Conservation (phyloP, 805 yeast genomes). For the Yamadazyma endophytica region DNA sequence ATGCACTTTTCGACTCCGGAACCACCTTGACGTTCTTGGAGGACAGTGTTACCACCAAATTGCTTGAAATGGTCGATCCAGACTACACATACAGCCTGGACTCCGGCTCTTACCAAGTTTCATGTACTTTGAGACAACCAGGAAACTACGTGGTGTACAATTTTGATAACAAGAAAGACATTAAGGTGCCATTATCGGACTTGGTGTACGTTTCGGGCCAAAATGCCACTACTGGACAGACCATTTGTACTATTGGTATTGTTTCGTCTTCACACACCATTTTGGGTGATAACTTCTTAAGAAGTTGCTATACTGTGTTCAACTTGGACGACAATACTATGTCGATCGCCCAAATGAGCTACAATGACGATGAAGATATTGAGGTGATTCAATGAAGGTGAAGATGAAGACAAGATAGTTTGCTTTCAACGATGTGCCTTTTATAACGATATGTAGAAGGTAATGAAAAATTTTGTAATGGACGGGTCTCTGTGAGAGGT, state of each 20-base stretch:
- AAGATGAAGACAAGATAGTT: no score
- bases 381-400: conserved; percentile 9
- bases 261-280: conserved; percentile 7
- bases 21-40: conserved; percentile 17
- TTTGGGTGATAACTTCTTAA: conserved; percentile 64
- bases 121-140: conserved; percentile 10
- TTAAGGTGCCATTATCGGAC: conserved; percentile 14
- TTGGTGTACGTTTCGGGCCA: conserved; percentile 12
- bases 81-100: conserved; percentile 7
- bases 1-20: conserved; percentile 17
- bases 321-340: conserved; percentile 55
- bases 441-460: no score
- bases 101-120: conserved; percentile 11
- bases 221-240: conserved; percentile 7
- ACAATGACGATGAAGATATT: conserved; percentile 15
- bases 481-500: no score
- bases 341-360: conserved; percentile 43
- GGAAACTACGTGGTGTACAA: conserved; percentile 9
- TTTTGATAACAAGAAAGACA: conserved; percentile 8
- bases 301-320: conserved; percentile 60
- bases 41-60: conserved; percentile 6
- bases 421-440: no score
- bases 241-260: conserved; percentile 12
- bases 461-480: no score
- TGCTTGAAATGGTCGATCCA: conserved; percentile 9